Evolutionary conservation across 768 basidiomycete species (phyloP).

Genomic region (Tulasnella sp.): DNA sequence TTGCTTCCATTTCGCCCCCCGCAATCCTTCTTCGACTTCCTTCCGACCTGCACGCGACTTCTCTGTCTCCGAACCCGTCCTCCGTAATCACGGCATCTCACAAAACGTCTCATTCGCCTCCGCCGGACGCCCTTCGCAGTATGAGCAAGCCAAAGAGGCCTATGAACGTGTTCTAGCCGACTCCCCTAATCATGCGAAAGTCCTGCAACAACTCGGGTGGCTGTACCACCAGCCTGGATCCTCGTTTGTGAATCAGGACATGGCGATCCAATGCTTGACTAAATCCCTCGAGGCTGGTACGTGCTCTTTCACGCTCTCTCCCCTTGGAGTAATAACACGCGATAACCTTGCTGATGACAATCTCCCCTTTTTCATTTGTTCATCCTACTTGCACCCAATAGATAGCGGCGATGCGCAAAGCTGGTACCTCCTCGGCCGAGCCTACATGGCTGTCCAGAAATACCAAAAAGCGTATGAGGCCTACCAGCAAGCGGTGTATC

Average conservation of each 20-base stretch:
- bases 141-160: constrained; percentile 86
- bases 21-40: neutral
- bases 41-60: constrained; percentile 12
- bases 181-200: constrained; percentile 94
- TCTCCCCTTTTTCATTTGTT: constrained; percentile 21
- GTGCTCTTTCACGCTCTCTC: constrained; percentile 43
- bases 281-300: constrained; percentile 93
- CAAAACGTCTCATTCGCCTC: neutral
- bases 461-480: constrained; percentile 99
- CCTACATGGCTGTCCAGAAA: constrained; percentile 97
- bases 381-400: constrained; percentile 43
- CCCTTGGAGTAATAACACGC: neutral
- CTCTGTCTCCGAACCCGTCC: neutral
- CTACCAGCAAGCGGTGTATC: constrained; percentile 98
- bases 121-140: constrained; percentile 52
- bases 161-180: constrained; percentile 94
- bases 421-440: constrained; percentile 98
- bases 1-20: neutral
- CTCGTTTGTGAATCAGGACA: constrained; percentile 92
- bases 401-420: constrained; percentile 96
- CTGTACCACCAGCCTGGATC: constrained; percentile 95
- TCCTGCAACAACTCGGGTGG: constrained; percentile 97
- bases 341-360: neutral
- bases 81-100: neutral
- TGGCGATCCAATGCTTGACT: constrained; percentile 90